These are phyloP conservation scores for Vanderwaltozyma verrucispora DNA, from an alignment of 805 yeast genomes.

Conservation along the genomic window DNA sequence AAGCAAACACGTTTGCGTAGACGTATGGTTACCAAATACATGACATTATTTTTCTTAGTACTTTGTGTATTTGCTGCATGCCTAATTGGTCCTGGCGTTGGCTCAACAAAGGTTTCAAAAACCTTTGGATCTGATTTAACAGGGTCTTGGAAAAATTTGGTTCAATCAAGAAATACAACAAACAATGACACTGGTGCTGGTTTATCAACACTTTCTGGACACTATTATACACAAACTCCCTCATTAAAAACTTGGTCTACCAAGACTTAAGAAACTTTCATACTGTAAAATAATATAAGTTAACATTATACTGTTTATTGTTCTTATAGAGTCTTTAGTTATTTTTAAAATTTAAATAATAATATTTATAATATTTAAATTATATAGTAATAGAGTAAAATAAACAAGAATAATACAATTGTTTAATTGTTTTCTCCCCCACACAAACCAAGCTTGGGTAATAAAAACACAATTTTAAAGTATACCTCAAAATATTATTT, in stretches of 20 bases:
- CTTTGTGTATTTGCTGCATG: slow-evolving; percentile 60
- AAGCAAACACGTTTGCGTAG: slow-evolving; percentile 92
- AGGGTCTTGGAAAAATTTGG: slow-evolving; percentile 48
- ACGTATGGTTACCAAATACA: slow-evolving; percentile 94
- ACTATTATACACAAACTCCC: slow-evolving; percentile 41
- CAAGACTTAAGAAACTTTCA: slow-evolving; percentile 14
- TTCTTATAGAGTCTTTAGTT: background rate
- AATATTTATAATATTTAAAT: no score
- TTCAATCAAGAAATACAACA: slow-evolving; percentile 78
- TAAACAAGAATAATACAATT: no score
- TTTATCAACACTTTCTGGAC: slow-evolving; percentile 27
- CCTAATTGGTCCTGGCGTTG: slow-evolving; percentile 88
- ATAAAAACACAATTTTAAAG: no score
- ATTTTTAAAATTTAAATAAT: no score
- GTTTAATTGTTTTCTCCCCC: no score
- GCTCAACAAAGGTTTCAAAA: slow-evolving; percentile 42
- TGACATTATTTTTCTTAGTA: slow-evolving; percentile 63
- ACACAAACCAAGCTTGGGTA: no score
- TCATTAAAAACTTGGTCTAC: slow-evolving; percentile 46
- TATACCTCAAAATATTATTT: no score
- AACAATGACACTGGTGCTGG: slow-evolving; percentile 73
- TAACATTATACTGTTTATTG: background rate
- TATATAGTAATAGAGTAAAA: no score
- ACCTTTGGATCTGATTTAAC: slow-evolving; percentile 26
- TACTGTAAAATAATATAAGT: background rate